Conservation (phyloP, 352 stramenopile genomes). For the Phytophthora foliorum region DNA sequence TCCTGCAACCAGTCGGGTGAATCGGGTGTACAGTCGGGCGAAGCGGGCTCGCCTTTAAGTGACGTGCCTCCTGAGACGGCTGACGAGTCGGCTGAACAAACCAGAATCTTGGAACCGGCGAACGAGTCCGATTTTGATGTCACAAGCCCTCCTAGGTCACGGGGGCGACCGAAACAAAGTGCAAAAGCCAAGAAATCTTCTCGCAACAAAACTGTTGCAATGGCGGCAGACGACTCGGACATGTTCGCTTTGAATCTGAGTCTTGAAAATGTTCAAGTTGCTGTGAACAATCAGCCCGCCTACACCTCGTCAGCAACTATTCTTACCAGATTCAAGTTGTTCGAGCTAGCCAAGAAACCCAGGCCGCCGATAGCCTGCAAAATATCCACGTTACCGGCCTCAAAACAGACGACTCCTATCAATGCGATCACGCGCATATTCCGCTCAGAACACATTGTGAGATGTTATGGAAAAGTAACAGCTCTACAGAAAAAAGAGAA, state of each 20-base stretch:
- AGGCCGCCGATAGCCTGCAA: neutral
- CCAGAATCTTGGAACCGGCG: neutral
- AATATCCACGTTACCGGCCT: neutral
- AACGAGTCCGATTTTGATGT: neutral
- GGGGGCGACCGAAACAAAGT: neutral
- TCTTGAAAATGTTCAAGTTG: neutral
- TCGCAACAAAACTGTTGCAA: neutral
- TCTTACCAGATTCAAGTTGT: neutral
- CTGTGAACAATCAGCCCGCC: neutral
- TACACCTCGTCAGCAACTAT: neutral
- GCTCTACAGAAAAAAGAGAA: neutral
- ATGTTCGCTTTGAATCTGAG: neutral
- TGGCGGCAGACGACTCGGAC: neutral
- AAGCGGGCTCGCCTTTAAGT: neutral
- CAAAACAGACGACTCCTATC: neutral
- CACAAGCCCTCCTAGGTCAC: neutral
- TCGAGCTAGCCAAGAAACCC: neutral
- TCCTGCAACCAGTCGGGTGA: neutral
- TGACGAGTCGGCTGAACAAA: neutral
- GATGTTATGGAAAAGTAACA: slow-evolving; percentile 2
- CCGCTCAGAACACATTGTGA: neutral
- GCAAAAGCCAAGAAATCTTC: neutral
- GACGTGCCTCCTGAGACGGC: neutral
- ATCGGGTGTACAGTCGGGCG: neutral
- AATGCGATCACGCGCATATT: neutral